Evolutionary conservation across 129 eudicot genomes (phyloP).

Genomic region (Flaveria bidentis): DNA sequence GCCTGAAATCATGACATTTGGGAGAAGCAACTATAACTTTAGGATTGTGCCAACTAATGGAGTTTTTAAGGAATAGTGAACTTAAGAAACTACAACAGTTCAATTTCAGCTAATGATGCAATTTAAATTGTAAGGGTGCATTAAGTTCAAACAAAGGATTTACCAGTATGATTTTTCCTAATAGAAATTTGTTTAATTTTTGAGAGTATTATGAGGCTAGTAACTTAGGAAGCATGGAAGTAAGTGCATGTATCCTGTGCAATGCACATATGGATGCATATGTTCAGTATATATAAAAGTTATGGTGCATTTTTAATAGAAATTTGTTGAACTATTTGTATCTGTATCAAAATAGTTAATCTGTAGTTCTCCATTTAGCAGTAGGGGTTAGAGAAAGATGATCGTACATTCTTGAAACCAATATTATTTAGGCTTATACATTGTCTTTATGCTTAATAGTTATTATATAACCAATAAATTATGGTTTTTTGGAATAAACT

Average conservation of each 20-base stretch:
- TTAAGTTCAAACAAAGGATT: neutral
- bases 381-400: neutral
- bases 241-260: neutral
- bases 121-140: neutral
- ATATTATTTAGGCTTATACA: neutral
- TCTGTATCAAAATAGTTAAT: neutral
- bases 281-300: neutral
- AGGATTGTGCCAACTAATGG: neutral
- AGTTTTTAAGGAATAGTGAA: neutral
- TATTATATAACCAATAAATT: neutral
- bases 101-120: conserved; percentile 5
- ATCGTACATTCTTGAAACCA: neutral
- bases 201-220: neutral
- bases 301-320: neutral
- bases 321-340: neutral
- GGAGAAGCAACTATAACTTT: neutral
- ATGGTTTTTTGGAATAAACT: neutral
- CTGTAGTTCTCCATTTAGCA: neutral
- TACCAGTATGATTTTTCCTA: neutral
- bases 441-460: neutral
- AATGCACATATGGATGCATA: neutral
- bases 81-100: neutral
- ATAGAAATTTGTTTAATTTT: neutral
- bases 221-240: neutral
- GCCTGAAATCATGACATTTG: neutral